Evolutionary conservation across 257 asterid genomes (phyloP), one percentile per base, ranked within the genome.

Genomic region (Solanum etuberosum): DNA sequence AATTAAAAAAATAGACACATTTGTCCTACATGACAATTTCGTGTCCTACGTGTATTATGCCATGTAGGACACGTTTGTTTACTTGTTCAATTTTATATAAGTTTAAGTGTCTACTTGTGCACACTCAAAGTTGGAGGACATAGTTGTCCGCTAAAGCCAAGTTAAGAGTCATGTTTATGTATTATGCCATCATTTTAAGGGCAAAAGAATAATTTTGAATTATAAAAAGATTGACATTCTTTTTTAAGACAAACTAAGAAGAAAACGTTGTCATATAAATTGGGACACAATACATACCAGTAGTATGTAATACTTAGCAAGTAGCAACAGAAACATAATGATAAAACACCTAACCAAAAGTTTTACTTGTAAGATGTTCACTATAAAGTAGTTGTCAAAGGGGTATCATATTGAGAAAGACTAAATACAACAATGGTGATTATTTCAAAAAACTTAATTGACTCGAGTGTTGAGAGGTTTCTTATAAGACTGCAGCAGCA

Each of bases 401-500:
- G 42, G 59, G 1, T 27, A 27, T 46, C 85, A 18, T 29, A 80
- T 0, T 48, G 43, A 48, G 85, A 29, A 27, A 80, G 1, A 29
- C 68, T 18, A 80, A 80, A 80, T 81, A 81, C 68, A 48, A 29
- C 18, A 81, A 81, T 31, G 68, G 85, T 31, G 43, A 48, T 81
- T 48, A 81, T 81, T 81, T 46, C 2, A 4, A 20, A 46, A 16
- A 80, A 80, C 42, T 51, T 81, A 48, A 81, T 48, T 81, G 42
- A 81, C 59, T 32, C 88, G 88, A 80, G 74, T 46, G 67, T 65
- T 90, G 23, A 96, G 90, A 71, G 99, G 99, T 88, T 94, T 96
- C 92, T 88, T 93, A 86, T 96, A 96, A 63, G 92, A 92, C 89
- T 96, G 99, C 88, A 96, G 92, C 43, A 96, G 92, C 51, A 96